A percentile compares a stretch with the other conserved stretches of the same genome.
Conservation (phyloP, 345 rosid genomes). For the Abelmoschus esculentus region DNA sequence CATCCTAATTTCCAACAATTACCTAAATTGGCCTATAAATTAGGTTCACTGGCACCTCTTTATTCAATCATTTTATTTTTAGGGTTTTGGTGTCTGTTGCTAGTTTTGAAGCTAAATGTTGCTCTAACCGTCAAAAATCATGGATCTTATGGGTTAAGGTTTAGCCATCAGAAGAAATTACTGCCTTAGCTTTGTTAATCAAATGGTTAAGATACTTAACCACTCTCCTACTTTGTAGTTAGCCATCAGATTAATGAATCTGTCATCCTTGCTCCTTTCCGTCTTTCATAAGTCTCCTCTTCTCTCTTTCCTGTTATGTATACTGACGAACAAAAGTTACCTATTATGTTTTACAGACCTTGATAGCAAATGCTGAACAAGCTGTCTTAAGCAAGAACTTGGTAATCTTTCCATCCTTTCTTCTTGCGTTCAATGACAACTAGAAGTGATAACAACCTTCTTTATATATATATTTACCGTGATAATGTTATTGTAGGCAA, state of each 20-base stretch:
- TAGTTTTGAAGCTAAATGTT: not conserved
- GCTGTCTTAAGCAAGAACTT: constrained; percentile 61
- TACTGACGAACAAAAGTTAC: not conserved
- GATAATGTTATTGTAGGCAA: constrained; percentile 42
- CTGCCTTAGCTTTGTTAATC: not conserved
- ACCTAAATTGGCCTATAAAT: not conserved
- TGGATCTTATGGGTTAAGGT: not conserved
- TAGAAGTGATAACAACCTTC: not conserved
- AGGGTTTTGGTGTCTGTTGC: not conserved
- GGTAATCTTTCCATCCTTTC: constrained; percentile 29
- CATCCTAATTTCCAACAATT: not conserved
- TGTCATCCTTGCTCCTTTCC: not conserved
- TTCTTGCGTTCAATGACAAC: not conserved
- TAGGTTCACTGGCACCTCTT: constrained; percentile 2
- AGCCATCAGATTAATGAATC: not conserved
- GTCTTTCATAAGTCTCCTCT: not conserved
- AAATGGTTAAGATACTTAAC: not conserved
- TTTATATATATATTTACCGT: not conserved
- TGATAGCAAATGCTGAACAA: constrained; percentile 43
- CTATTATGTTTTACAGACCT: constrained; percentile 31
- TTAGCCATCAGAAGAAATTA: not conserved
- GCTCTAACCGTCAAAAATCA: not conserved
- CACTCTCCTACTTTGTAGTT: not conserved
- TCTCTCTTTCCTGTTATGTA: not conserved
- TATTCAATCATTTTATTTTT: not conserved